phyloP scores from a whole-genome alignment of 208 protist genomes.

The Novymonas esmeraldas region DNA sequence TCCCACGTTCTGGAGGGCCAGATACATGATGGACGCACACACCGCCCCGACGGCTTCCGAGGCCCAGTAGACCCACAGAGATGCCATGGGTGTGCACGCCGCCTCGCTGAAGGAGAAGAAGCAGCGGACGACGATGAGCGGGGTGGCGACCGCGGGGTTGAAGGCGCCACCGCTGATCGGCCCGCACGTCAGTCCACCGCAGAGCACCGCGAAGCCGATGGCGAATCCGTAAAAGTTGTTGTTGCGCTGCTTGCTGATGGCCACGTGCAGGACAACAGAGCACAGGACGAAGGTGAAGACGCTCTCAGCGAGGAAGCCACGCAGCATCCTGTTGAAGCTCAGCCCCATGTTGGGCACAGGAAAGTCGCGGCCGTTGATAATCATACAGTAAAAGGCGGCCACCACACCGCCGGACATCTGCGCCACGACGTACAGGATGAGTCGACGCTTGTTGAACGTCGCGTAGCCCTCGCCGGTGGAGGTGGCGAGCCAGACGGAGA shows the following conservation, averaged over 20 bases:
- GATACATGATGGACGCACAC: constrained; percentile 71
- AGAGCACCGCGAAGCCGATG: constrained; percentile 76
- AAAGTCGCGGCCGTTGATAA: constrained; percentile 67
- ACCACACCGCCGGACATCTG: constrained; percentile 71
- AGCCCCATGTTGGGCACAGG: constrained; percentile 69
- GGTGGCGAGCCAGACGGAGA: constrained; percentile 75
- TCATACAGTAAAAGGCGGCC: constrained; percentile 65
- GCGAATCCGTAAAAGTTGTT: constrained; percentile 87
- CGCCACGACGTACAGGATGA: constrained; percentile 73
- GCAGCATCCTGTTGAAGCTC: constrained; percentile 60
- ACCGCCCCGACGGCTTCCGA: constrained; percentile 71
- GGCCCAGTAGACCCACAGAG: constrained; percentile 70
- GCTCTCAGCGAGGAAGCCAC: constrained; percentile 76
- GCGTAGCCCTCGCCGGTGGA: constrained; percentile 35
- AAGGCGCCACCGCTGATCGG: constrained; percentile 76
- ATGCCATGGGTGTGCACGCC: constrained; percentile 60
- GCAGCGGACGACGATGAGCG: constrained; percentile 70
- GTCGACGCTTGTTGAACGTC: constrained; percentile 55
- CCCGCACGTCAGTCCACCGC: constrained; percentile 57
- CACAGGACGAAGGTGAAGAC: constrained; percentile 84
- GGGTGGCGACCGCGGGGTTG: constrained; percentile 73
- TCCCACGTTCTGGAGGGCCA: constrained; percentile 62
- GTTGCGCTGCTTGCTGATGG: constrained; percentile 60
- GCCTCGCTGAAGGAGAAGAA: constrained; percentile 51
- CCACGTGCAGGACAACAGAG: constrained; percentile 80